A percentile compares a stretch with the other conserved stretches of the same genome.
Evolutionary conservation across 768 basidiomycete genomes (phyloP).

Genomic region (Strobilomyces confusus): DNA sequence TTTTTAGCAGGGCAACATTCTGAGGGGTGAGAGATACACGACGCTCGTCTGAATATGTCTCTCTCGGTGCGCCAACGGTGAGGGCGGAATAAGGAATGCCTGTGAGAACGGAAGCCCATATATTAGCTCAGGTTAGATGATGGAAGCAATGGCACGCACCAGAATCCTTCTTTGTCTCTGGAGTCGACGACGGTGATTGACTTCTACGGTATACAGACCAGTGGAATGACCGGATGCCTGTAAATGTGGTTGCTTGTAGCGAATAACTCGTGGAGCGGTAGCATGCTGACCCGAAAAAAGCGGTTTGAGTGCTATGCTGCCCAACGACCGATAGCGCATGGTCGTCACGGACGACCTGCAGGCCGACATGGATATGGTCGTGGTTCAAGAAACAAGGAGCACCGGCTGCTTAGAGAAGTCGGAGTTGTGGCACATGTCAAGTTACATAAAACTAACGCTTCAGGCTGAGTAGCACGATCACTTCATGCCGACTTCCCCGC

Average conservation of each 20-base stretch:
- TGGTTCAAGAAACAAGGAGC: slow-evolving; percentile 19
- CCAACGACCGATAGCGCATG: slow-evolving; percentile 20
- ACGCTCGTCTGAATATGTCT: slow-evolving; percentile 73
- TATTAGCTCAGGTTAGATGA: slow-evolving; percentile 1
- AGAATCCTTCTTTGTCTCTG: slow-evolving; percentile 21
- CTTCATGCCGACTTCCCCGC: slow-evolving; percentile 1
- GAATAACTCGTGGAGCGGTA: neutral
- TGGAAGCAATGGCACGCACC: slow-evolving; percentile 17
- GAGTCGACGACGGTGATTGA: slow-evolving; percentile 5
- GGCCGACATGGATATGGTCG: slow-evolving; percentile 31
- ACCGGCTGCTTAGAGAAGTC: neutral
- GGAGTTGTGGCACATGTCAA: slow-evolving; percentile 7
- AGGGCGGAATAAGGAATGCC: slow-evolving; percentile 68
- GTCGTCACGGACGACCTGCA: slow-evolving; percentile 26
- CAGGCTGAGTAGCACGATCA: neutral
- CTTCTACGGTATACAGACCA: slow-evolving; percentile 26
- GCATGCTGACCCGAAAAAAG: slow-evolving; percentile 21
- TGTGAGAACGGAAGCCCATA: slow-evolving; percentile 16
- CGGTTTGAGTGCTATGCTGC: slow-evolving; percentile 16
- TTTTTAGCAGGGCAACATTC: slow-evolving; percentile 67
- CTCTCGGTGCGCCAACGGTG: slow-evolving; percentile 72
- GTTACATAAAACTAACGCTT: slow-evolving; percentile 25
- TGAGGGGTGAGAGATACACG: slow-evolving; percentile 81
- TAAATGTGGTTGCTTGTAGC: neutral
- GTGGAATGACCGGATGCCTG: slow-evolving; percentile 32